Evolutionary conservation across 495 filamentous ascomycete genomes (phyloP).

Genomic region (Mytilinidion resinicola): DNA sequence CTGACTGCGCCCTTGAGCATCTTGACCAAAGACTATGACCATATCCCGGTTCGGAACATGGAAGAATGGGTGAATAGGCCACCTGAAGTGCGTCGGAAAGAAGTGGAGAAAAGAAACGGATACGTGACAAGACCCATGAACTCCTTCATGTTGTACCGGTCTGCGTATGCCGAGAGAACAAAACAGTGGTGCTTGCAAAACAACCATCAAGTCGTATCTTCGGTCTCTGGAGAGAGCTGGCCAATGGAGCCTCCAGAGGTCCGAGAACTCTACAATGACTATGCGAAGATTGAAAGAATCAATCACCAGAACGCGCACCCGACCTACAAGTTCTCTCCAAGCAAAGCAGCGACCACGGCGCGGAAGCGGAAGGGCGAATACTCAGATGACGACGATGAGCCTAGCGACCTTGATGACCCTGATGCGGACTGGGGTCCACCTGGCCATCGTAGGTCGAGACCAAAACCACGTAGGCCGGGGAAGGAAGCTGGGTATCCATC

Average conservation of each 20-base stretch:
- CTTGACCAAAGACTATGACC: conserved; percentile 59
- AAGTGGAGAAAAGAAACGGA: conserved; percentile 63
- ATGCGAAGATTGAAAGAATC: conserved; percentile 72
- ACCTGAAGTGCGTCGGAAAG: conserved; percentile 54
- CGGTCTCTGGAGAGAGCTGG: conserved; percentile 80
- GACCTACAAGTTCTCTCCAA: conserved; percentile 90
- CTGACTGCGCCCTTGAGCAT: conserved; percentile 68
- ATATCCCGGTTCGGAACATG: conserved; percentile 70
- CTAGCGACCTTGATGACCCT: conserved; percentile 29
- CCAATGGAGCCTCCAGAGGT: conserved; percentile 65
- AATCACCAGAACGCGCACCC: conserved; percentile 86
- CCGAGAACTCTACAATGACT: conserved; percentile 70
- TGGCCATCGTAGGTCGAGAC: conserved; percentile 10
- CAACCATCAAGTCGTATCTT: conserved; percentile 92
- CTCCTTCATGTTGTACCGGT: conserved; percentile 97
- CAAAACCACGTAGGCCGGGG: conserved; percentile 4
- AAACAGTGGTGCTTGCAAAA: conserved; percentile 79
- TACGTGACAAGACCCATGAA: conserved; percentile 94
- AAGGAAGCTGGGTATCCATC: conserved; percentile 7
- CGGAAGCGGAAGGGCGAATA: conserved; percentile 48
- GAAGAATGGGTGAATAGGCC: conserved; percentile 72
- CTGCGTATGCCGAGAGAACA: conserved; percentile 79
- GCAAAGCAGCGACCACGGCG: conserved; percentile 51
- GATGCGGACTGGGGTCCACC: conserved; percentile 31
- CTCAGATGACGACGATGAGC: conserved; percentile 24